These are phyloP conservation scores for Pleurotus sapidus DNA, from an alignment of 768 basidiomycete genomes.

Conservation along the genomic window DNA sequence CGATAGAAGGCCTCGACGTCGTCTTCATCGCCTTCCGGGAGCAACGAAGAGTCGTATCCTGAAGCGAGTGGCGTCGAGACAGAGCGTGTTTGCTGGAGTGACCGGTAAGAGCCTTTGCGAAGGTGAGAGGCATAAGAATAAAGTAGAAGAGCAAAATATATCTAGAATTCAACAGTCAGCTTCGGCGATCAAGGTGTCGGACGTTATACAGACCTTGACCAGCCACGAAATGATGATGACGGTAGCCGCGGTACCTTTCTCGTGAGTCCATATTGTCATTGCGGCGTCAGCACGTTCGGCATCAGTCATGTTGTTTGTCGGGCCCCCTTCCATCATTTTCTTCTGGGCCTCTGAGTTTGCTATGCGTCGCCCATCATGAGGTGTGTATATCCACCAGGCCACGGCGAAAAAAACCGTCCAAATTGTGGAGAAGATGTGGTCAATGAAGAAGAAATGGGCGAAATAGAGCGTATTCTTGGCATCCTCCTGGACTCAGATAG, in stretches of 20 bases:
- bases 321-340: conserved; percentile 68
- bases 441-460: conserved; percentile 88
- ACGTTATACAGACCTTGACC: conserved; percentile 61
- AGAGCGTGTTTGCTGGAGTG: conserved; percentile 61
- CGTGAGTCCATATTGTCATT: conserved; percentile 81
- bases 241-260: conserved; percentile 76
- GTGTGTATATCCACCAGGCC: conserved; percentile 87
- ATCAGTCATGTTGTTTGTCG: conserved; percentile 54
- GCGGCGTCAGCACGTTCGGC: conserved; percentile 72
- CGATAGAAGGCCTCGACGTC: conserved; percentile 69
- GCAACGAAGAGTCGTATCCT: conserved; percentile 36
- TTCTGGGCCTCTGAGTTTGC: conserved; percentile 88
- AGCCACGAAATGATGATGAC: conserved; percentile 86
- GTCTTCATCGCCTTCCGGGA: conserved; percentile 64
- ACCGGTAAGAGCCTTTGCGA: conserved; percentile 85
- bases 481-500: conserved; percentile 66
- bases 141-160: conserved; percentile 86
- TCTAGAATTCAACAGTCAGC: conserved; percentile 38
- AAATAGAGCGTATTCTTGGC: conserved; percentile 82
- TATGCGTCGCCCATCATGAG: conserved; percentile 84
- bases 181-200: background rate
- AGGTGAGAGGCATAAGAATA: conserved; percentile 95
- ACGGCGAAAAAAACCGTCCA: conserved; percentile 94
- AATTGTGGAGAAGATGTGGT: conserved; percentile 85
- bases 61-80: conserved; percentile 25